Evolutionary conservation across 164 flowering plant species (phyloP).

Genomic region (Magnolia changhungtana): DNA sequence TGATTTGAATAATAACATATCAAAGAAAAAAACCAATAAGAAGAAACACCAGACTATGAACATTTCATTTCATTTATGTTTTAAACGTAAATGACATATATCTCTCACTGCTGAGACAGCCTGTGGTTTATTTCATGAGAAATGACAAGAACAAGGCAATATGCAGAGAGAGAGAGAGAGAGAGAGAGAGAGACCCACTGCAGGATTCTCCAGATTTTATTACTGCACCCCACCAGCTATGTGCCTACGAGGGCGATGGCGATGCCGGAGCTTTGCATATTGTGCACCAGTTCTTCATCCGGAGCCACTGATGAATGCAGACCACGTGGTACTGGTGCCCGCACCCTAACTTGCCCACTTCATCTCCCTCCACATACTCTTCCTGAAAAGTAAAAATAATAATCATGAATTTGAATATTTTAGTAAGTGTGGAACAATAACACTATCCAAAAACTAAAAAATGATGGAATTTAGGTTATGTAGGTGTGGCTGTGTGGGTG

Average conservation of each 20-base stretch:
- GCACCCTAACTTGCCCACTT: constrained; percentile 66
- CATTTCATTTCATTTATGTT: not conserved
- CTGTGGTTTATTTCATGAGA: not conserved
- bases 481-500: no score
- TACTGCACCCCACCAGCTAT: not conserved
- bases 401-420: not conserved
- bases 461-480: no score
- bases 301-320: constrained; percentile 81
- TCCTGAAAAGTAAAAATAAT: constrained; percentile 45
- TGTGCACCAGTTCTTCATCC: constrained; percentile 93
- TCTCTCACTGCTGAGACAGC: not conserved
- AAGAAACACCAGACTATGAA: not conserved
- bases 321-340: constrained; percentile 61
- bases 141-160: not conserved
- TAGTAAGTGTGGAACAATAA: no score
- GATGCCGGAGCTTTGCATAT: constrained; percentile 64
- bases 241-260: not conserved
- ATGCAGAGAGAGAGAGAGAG: not conserved
- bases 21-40: no score
- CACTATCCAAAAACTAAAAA: no score
- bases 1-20: no score
- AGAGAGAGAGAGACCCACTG: not conserved
- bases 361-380: constrained; percentile 70
- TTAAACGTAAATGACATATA: not conserved
- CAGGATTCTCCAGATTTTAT: not conserved